Evolutionary conservation across 192 early-diverging fungal species (phyloP), one percentile per base, ranked within the genome.

Genomic region (Coemansia sp.): DNA sequence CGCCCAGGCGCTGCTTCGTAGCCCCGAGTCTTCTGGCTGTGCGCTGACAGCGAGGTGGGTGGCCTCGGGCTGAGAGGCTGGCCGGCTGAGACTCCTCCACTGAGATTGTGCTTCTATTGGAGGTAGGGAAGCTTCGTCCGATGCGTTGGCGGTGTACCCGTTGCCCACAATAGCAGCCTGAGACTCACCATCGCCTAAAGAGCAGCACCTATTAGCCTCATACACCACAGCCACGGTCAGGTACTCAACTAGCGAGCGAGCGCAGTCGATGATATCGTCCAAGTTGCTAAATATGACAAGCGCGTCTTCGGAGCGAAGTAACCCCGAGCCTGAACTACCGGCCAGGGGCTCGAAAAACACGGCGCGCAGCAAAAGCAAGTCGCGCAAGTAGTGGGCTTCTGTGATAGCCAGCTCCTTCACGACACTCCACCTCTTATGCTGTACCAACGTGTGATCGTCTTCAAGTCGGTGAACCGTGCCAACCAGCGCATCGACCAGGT

Each of bases 221-320:
- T 82, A 74, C 8, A 74, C 80, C 45, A 70, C 84, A 2, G 89
- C 88, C 12, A 80, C 84, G 8, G 87, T 84, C 64, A 95, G 68
- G 35, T 87, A 71, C n/a, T 82, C 86, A 2, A 91, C 73, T 47
- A 95, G 82, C n/a, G 85, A 79, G 12, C 79, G 69, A 16, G 91
- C 88, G 59, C 89, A 85, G 20, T 77, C 75, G 35, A 94, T 88
- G 13, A 97, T 86, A 4, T 86, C 85, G 10, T 87, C 85, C 37
- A 97, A 76, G 76, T 95, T 94, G 59, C 84, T 87, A 74, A 95
- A 97, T 15, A 97, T 72, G 5, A 82, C 71, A 67, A 87, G 89
- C 22, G 86, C 81, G 56, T 95, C 94, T 15, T 81, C 82, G 35
- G 69, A 65, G 22, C 87, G 82, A 32, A 90, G 85, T 22, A 82